A percentile compares a stretch with the other conserved stretches of the same genome.
Conservation (phyloP, 441 rosid species). For the Cnidoscolus chayamansa region DNA sequence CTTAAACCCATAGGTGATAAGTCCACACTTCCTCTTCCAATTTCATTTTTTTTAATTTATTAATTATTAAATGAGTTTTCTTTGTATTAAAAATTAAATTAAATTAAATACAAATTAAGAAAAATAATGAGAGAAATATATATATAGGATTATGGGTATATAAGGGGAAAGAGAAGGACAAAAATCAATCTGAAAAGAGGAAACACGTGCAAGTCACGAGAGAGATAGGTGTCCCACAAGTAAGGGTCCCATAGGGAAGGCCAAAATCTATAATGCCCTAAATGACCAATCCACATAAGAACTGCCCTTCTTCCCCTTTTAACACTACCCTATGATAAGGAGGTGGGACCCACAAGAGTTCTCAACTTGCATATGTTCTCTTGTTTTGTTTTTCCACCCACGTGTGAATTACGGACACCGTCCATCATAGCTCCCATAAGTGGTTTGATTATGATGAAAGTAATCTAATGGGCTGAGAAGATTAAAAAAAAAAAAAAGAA, state of each 20-base stretch:
- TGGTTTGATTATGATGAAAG: not conserved
- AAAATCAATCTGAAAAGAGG: not conserved
- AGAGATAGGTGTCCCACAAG: not conserved
- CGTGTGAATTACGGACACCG: not conserved
- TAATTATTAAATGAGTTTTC: no score
- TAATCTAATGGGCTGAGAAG: slow-evolving; percentile 9
- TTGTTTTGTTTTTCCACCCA: not conserved
- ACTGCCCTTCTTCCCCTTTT: not conserved
- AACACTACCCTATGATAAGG: not conserved
- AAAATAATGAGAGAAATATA: no score
- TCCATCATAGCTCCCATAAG: not conserved
- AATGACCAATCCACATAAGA: slow-evolving; percentile 17
- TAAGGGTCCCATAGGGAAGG: slow-evolving; percentile 11
- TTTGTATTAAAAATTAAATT: not conserved
- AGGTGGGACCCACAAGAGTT: not conserved
- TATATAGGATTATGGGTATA: no score
- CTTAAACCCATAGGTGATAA: not conserved
- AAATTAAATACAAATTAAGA: no score
- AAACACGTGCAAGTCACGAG: not conserved
- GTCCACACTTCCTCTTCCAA: not conserved
- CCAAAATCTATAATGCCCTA: slow-evolving; percentile 21
- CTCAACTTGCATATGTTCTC: not conserved
- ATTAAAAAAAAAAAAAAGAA: not conserved
- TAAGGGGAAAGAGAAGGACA: not conserved
- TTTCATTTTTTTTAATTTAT: not conserved